phyloP scores from a whole-genome alignment of 176 grass and related monocot genomes.

The Avena atlantica region DNA sequence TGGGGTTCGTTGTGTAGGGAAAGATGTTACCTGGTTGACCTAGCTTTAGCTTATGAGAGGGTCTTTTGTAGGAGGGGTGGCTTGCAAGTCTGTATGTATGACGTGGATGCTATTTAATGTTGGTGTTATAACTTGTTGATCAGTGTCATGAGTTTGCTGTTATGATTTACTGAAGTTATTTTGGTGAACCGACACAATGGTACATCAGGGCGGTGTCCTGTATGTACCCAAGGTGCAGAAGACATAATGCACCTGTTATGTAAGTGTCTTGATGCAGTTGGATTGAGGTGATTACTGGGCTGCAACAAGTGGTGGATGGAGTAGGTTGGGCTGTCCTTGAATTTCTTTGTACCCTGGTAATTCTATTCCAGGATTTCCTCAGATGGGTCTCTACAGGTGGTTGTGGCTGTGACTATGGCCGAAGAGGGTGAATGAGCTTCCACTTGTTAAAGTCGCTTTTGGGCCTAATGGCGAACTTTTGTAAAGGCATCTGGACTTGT shows the following conservation, averaged over 20 bases:
- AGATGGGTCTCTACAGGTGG: too few relatives aligned
- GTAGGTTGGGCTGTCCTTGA: too few relatives aligned
- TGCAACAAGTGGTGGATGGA: too few relatives aligned
- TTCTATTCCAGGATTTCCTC: too few relatives aligned
- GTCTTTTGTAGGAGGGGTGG: background rate
- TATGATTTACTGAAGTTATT: background rate
- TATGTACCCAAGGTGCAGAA: background rate
- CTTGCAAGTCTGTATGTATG: background rate
- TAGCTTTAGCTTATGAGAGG: constrained; percentile 33
- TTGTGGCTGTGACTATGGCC: too few relatives aligned
- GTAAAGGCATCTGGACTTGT: too few relatives aligned
- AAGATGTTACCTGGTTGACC: background rate
- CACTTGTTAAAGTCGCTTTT: too few relatives aligned
- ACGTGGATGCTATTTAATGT: background rate
- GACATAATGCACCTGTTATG: background rate
- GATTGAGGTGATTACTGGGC: too few relatives aligned
- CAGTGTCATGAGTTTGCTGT: background rate
- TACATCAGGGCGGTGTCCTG: background rate
- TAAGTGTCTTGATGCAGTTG: background rate
- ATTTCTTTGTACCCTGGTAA: too few relatives aligned
- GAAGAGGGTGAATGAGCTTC: too few relatives aligned
- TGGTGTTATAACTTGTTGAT: background rate
- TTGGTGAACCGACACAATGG: background rate
- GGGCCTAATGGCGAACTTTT: too few relatives aligned
- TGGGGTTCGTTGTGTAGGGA: background rate